phyloP scores from a whole-genome alignment of 257 asterid genomes.

The Gardenia jasminoides region DNA sequence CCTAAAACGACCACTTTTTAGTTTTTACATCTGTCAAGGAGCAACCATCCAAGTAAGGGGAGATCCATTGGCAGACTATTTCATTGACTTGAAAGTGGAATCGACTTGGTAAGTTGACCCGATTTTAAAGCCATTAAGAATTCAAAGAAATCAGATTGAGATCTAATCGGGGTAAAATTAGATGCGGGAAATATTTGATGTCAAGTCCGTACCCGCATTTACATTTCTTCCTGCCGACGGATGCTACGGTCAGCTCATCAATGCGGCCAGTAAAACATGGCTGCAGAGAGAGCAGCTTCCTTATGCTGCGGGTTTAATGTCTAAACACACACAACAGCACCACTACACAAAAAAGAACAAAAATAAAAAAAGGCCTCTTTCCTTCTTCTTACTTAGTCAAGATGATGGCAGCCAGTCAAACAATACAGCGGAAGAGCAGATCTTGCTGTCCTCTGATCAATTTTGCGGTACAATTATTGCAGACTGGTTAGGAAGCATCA shows the following conservation, averaged over 20 bases:
- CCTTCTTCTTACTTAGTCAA: no score
- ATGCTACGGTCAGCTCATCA: not conserved
- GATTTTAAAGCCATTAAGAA: not conserved
- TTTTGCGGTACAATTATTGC: conserved; percentile 8
- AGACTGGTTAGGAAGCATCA: conserved; percentile 10
- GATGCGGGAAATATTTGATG: conserved; percentile 2
- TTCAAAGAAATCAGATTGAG: not conserved
- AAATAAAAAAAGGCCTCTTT: no score
- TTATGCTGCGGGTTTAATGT: not conserved
- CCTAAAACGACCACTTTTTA: no score
- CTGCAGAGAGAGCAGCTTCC: conserved; percentile 6
- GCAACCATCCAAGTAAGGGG: not conserved
- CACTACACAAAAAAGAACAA: no score
- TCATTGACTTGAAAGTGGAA: not conserved
- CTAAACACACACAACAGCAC: not conserved
- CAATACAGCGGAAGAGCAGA: conserved; percentile 23
- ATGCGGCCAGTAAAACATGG: conserved; percentile 2
- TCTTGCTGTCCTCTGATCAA: conserved; percentile 26
- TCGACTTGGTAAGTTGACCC: not conserved
- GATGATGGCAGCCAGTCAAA: conserved; percentile 6
- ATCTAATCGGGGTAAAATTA: not conserved
- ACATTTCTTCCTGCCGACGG: not conserved
- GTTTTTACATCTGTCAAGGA: not conserved
- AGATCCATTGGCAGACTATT: not conserved
- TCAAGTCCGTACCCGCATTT: conserved; percentile 11